Conservation (phyloP, 257 asterid species). For the Plantago major region DNA sequence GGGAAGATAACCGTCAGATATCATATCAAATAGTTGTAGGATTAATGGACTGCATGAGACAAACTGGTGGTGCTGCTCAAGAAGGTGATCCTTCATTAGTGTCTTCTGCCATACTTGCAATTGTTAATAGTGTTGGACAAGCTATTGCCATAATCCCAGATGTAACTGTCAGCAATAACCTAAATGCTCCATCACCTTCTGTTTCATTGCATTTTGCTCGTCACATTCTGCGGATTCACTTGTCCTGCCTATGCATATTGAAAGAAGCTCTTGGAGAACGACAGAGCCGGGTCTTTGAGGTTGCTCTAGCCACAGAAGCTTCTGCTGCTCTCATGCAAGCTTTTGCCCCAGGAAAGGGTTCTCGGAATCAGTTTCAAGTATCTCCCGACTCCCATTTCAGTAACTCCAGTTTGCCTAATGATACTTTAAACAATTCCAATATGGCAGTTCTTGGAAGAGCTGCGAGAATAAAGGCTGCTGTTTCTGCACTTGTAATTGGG, state of each 20-base stretch:
- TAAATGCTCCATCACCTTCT: conserved; percentile 43
- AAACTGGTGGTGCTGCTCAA: conserved; percentile 99
- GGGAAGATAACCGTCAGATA: conserved; percentile 67
- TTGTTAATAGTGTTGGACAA: conserved; percentile 68
- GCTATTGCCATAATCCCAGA: conserved; percentile 80
- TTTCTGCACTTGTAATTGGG: conserved; percentile 82
- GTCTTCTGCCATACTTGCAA: conserved; percentile 90
- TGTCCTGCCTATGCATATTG: conserved; percentile 69
- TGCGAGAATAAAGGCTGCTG: conserved; percentile 62
- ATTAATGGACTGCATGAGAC: conserved; percentile 96
- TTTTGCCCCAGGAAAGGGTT: conserved; percentile 67
- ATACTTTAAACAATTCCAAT: conserved; percentile 38
- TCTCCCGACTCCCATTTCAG: conserved; percentile 12
- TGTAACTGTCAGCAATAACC: conserved; percentile 42
- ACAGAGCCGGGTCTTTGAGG: conserved; percentile 94
- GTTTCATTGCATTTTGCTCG: conserved; percentile 62
- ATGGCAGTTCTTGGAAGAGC: conserved; percentile 56
- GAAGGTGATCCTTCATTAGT: conserved; percentile 97
- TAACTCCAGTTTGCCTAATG: conserved; percentile 41
- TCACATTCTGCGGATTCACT: conserved; percentile 70
- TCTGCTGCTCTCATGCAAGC: conserved; percentile 71
- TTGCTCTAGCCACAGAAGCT: conserved; percentile 94
- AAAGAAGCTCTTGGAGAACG: conserved; percentile 99
- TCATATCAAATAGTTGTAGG: conserved; percentile 84
- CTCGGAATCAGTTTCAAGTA: conserved; percentile 20